Evolutionary conservation across 208 protist genomes (phyloP).

Genomic region (Strigomonas galati): DNA sequence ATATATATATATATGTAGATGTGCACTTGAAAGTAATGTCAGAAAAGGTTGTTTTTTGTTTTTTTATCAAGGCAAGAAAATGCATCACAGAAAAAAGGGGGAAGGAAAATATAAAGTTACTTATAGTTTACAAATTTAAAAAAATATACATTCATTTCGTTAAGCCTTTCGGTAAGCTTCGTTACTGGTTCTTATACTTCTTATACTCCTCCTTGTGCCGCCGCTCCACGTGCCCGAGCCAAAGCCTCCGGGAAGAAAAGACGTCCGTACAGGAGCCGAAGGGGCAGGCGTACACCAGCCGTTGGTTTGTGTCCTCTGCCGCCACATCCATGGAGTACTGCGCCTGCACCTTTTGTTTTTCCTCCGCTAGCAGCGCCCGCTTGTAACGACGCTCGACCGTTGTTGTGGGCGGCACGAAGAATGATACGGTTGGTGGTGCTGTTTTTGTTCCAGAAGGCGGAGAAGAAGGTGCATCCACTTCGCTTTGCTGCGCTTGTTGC

Average conservation of each 20-base stretch:
- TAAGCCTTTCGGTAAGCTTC: background rate
- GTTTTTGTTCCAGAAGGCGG: no score
- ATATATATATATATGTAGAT: background rate
- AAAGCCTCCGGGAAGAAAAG: conserved; percentile 32
- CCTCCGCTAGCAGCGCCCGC: background rate
- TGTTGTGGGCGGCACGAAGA: background rate
- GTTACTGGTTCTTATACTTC: background rate
- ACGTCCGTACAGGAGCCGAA: conserved; percentile 38
- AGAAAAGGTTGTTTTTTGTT: conserved; percentile 11
- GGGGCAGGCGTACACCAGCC: conserved; percentile 30
- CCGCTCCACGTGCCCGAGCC: conserved; percentile 38
- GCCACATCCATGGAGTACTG: background rate
- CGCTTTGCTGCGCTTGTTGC: no score
- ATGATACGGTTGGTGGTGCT: background rate
- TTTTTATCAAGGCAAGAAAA: background rate
- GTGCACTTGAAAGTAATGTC: conserved; percentile 7
- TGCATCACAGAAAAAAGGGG: background rate
- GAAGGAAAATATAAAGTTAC: conserved; percentile 12
- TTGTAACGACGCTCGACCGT: background rate
- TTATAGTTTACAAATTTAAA: conserved; percentile 7
- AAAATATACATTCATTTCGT: conserved; percentile 13
- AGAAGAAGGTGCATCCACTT: no score
- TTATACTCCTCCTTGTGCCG: conserved; percentile 34
- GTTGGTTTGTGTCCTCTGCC: background rate
- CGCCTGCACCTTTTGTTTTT: background rate